Evolutionary conservation across 1,284 basidiomycete species (phyloP).

Genomic region (Ceraceosorus guamensis): DNA sequence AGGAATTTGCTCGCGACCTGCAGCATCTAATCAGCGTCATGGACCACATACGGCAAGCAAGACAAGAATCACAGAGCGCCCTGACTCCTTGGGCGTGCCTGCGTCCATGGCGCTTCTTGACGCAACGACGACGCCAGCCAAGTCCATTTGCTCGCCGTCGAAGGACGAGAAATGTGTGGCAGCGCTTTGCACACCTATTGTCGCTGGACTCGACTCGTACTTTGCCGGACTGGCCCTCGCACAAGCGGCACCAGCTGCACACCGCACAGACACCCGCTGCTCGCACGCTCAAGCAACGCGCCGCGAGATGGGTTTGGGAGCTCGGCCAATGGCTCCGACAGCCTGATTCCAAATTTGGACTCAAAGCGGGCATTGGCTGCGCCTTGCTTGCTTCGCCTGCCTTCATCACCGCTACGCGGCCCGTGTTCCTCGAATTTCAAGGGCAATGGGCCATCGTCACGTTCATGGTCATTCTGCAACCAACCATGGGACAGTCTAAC

Average conservation of each 20-base stretch:
- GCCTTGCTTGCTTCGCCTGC: conserved; percentile 76
- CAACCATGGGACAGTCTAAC: conserved; percentile 42
- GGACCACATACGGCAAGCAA: conserved; percentile 19
- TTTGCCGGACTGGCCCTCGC: conserved; percentile 56
- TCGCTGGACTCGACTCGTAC: neutral
- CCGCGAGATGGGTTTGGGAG: conserved; percentile 61
- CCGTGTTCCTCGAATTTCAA: conserved; percentile 69
- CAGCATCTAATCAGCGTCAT: conserved; percentile 26
- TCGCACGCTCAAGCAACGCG: conserved; percentile 21
- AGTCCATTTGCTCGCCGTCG: too few species aligned
- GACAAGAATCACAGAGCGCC: neutral
- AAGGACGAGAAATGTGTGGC: neutral
- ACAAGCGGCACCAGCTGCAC: conserved; percentile 70
- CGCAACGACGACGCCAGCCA: neutral
- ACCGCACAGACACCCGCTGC: conserved; percentile 69
- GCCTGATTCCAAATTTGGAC: conserved; percentile 73
- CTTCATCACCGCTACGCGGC: conserved; percentile 70
- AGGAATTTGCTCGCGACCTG: conserved; percentile 37
- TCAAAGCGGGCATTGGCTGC: conserved; percentile 68
- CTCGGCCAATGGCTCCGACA: conserved; percentile 64
- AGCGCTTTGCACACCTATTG: neutral
- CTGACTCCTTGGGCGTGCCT: neutral
- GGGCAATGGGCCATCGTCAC: conserved; percentile 94
- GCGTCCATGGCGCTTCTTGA: neutral
- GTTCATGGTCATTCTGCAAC: conserved; percentile 54